Conservation (phyloP, 495 filamentous ascomycete species). For the Neurospora sp. region DNA sequence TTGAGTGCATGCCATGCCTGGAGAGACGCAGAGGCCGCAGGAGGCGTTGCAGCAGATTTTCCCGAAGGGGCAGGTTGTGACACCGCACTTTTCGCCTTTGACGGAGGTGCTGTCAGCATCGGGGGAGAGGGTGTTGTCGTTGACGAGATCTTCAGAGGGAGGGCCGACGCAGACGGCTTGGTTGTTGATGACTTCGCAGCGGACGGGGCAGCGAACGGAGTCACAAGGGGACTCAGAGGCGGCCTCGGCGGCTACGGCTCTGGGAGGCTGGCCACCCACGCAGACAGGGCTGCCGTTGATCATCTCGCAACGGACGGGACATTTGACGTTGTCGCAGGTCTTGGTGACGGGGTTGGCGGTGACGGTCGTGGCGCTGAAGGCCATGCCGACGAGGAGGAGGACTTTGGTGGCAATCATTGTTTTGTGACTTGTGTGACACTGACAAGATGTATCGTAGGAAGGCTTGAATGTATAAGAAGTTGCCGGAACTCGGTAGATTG, state of each 20-base stretch:
- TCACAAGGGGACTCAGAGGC: not conserved
- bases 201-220: not conserved
- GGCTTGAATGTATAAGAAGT: not conserved
- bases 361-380: constrained; percentile 9
- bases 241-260: not conserved
- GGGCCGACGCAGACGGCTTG: not conserved
- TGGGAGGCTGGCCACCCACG: not conserved
- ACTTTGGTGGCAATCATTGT: not conserved
- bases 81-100: constrained; percentile 1
- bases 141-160: not conserved
- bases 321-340: constrained; percentile 10
- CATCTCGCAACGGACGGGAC: constrained; percentile 7
- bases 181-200: not conserved
- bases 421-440: not conserved
- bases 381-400: constrained; percentile 6
- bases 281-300: constrained; percentile 10
- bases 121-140: not conserved
- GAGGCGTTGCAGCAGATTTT: constrained; percentile 6
- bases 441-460: not conserved
- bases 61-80: not conserved
- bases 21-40: constrained; percentile 10
- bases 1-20: not conserved
- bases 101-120: not conserved
- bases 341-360: not conserved
- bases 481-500: not conserved